Conservation (phyloP, 495 filamentous ascomycete genomes). For the Pyronema omphalodes region DNA sequence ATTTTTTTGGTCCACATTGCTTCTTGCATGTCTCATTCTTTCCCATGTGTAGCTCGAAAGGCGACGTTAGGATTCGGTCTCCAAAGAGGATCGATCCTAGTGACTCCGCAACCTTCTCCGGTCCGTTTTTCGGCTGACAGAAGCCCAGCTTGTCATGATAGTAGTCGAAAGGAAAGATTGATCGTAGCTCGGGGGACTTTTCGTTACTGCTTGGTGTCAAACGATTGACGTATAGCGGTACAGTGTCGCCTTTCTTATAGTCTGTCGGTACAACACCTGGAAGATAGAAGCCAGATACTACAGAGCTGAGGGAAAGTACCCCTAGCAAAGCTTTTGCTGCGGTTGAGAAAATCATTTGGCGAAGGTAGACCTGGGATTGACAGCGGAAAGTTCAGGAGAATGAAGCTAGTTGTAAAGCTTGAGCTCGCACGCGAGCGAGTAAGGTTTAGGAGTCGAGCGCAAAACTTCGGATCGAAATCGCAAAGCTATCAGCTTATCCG, state of each 20-base stretch:
- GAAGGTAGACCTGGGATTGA: not conserved
- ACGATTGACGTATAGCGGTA: slow-evolving; percentile 83
- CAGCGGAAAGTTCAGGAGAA: not conserved
- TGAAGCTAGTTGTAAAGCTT: slow-evolving; percentile 2
- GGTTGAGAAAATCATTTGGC: slow-evolving; percentile 15
- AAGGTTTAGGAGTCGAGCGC: not conserved
- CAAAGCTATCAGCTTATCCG: not conserved
- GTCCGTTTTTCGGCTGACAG: slow-evolving; percentile 58
- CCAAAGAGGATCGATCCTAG: slow-evolving; percentile 92
- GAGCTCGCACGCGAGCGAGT: slow-evolving; percentile 4
- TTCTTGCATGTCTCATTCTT: slow-evolving; percentile 71
- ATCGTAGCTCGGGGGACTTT: slow-evolving; percentile 55
- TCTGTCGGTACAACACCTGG: slow-evolving; percentile 90
- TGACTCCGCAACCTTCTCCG: slow-evolving; percentile 62
- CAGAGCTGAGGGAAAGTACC: slow-evolving; percentile 25
- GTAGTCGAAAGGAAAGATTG: slow-evolving; percentile 90
- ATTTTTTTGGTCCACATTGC: slow-evolving; percentile 46
- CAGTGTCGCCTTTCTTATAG: slow-evolving; percentile 53
- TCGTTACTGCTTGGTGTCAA: slow-evolving; percentile 63
- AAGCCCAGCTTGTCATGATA: slow-evolving; percentile 76
- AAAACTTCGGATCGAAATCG: not conserved
- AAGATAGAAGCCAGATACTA: slow-evolving; percentile 75
- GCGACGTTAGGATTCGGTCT: slow-evolving; percentile 82
- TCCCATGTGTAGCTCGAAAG: slow-evolving; percentile 70
- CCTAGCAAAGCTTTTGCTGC: slow-evolving; percentile 12